Percentiles rank a stretch among this genome's conserved stretches.
phyloP scores from a whole-genome alignment of 306 rosid species.

The Rubus idaeus region DNA sequence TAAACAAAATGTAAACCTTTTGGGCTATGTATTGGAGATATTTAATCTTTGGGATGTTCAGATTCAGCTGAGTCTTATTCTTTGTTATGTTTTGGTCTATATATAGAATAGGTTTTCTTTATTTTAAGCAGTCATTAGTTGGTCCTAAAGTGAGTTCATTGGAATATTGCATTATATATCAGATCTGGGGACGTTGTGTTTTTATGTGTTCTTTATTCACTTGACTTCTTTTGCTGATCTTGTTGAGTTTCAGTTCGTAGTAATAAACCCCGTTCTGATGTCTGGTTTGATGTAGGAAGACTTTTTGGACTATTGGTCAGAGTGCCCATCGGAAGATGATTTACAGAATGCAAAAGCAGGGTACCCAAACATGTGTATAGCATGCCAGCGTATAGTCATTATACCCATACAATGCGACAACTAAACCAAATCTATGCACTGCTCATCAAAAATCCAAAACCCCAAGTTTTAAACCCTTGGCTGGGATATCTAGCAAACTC shows the following conservation, averaged over 20 bases:
- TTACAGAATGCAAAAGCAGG: constrained; percentile 64
- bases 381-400: neutral
- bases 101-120: neutral
- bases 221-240: too few relatives aligned
- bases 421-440: constrained; percentile 47
- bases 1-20: neutral
- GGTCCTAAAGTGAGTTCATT: neutral
- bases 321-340: constrained; percentile 92
- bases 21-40: neutral
- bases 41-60: neutral
- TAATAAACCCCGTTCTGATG: constrained; percentile 5
- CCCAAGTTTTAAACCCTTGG: constrained; percentile 44
- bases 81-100: neutral
- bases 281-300: constrained; percentile 68
- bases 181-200: neutral
- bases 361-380: neutral
- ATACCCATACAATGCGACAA: constrained; percentile 19
- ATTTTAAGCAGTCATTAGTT: neutral
- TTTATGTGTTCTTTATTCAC: neutral
- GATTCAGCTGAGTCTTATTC: neutral
- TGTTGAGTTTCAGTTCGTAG: neutral
- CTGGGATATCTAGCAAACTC: constrained; percentile 41
- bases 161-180: neutral
- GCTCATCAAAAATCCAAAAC: constrained; percentile 49
- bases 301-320: constrained; percentile 85